Evolutionary conservation across 208 protist species (phyloP).

Genomic region (Trypanosoma platydactyli): DNA sequence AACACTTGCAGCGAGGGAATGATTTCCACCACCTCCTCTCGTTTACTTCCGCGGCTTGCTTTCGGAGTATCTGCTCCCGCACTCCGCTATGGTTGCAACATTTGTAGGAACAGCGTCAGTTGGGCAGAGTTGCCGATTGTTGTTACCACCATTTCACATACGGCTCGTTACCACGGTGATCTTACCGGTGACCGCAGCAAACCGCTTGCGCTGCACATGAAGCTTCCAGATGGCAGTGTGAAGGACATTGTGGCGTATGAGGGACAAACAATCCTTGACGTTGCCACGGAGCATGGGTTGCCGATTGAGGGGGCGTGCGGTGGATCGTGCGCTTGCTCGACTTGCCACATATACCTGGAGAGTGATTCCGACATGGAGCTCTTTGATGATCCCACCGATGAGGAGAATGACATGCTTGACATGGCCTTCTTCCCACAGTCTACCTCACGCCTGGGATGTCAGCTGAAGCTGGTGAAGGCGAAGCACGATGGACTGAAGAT

Average conservation of each 20-base stretch:
- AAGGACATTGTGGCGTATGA: constrained; percentile 75
- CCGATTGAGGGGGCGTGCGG: constrained; percentile 97
- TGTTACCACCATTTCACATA: background rate
- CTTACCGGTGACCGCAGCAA: constrained; percentile 51
- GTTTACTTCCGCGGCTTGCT: no score
- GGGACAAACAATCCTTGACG: constrained; percentile 94
- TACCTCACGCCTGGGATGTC: constrained; percentile 87
- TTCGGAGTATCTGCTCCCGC: no score
- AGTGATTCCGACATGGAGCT: constrained; percentile 80
- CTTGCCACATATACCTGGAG: constrained; percentile 97
- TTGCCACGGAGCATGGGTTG: constrained; percentile 92
- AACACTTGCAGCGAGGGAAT: no score
- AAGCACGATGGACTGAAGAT: constrained; percentile 83
- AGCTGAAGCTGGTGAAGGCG: constrained; percentile 66
- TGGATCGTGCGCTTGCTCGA: constrained; percentile 96
- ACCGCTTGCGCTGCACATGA: constrained; percentile 57
- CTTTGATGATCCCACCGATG: constrained; percentile 92
- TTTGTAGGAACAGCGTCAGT: background rate
- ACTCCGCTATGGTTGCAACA: no score
- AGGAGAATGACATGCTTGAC: constrained; percentile 94
- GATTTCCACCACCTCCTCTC: no score
- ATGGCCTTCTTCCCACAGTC: constrained; percentile 86
- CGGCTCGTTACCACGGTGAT: constrained; percentile 56
- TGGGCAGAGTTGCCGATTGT: background rate
- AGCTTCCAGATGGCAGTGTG: constrained; percentile 53